Base-by-base conservation (phyloP, 2,329 filamentous ascomycete genomes). In the Podosphaera fusca region DNA sequence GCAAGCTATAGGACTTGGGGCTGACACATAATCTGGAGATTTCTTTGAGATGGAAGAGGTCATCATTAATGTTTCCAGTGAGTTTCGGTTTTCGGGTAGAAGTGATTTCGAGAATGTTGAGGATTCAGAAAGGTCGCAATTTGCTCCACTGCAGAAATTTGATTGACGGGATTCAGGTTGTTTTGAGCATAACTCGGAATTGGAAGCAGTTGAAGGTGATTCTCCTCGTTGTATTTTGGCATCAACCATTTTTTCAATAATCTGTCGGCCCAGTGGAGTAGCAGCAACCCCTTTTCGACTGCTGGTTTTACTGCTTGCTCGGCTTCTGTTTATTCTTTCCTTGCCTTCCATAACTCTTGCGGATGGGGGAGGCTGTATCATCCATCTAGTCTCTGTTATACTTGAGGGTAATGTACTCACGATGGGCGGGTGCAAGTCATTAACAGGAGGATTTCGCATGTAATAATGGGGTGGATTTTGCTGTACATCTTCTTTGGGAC, bases 321-420 rank as follows among this genome's bases (percentile, higher is more conserved):
- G 59, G 51, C 78, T 82, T 56, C 81, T 73, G 63, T 75, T 79
- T 29, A 84, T 81, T 35, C 80, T 79, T 40, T 85, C 79, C 67
- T 89, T 92, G 62, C 88, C 89, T 61, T 84, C 85, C 89, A 95
- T 95, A 59, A 95, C 75, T 67, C 84, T 88, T 58, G 89, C 87
- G 38, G 83, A 79, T n/a, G 89, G 89, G 1, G 88, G 87, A 1
- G 89, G 89, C 66, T 94, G 87, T 55, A 94, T 73, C 88, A 95
- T 95, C 89, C 89, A 95, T 65, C 76, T 77, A 57, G 85, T 83
- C 59, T 85, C 87, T 57, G 81, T 80, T 65, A 73, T 80, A 66
- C 78, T 81, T 42, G 74, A 76, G 12, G 82, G 84, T 58, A 79
- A 84, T 69, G 81, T 86, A 68, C 79, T 87, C 59, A 92, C 85